phyloP scores from a whole-genome alignment of 768 basidiomycete genomes.

The Psilocybe cubensis region DNA sequence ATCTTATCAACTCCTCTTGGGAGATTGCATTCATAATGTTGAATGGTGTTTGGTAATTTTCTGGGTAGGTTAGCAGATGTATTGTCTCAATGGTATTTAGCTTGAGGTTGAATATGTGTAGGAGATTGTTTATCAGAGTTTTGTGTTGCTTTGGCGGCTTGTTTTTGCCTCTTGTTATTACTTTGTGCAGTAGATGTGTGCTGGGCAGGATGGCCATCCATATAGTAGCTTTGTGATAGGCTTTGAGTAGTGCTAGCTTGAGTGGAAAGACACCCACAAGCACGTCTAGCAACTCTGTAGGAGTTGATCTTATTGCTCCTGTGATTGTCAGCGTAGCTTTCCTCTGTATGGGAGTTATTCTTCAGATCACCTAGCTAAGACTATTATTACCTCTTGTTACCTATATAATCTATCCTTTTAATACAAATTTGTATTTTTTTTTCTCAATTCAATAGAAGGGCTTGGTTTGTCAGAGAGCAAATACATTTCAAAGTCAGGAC shows the following conservation, averaged over 20 bases:
- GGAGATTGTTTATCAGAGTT: not conserved
- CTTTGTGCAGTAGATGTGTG: not conserved
- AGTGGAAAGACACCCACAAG: too few species aligned
- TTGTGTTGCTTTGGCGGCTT: not conserved
- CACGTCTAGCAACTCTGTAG: conserved; percentile 7
- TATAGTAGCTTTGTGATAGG: conserved; percentile 7
- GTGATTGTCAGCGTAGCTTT: conserved; percentile 11
- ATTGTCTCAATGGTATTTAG: not conserved
- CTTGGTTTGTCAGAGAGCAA: too few species aligned
- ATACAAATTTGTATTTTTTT: too few species aligned
- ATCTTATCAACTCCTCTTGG: not conserved
- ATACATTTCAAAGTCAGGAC: too few species aligned
- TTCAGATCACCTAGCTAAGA: too few species aligned
- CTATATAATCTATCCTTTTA: too few species aligned
- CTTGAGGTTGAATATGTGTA: not conserved
- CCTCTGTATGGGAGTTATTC: conserved; percentile 4
- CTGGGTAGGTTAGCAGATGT: not conserved
- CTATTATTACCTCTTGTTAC: too few species aligned
- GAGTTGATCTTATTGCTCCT: conserved; percentile 6
- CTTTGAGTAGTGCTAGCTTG: too few species aligned
- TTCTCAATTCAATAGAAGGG: too few species aligned
- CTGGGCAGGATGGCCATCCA: conserved; percentile 5
- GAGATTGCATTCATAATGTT: not conserved
- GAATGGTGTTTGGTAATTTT: not conserved
- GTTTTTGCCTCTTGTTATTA: too few species aligned